Conservation (phyloP, 2,329 filamentous ascomycete genomes). For the Fusarium sterilihyphosum region DNA sequence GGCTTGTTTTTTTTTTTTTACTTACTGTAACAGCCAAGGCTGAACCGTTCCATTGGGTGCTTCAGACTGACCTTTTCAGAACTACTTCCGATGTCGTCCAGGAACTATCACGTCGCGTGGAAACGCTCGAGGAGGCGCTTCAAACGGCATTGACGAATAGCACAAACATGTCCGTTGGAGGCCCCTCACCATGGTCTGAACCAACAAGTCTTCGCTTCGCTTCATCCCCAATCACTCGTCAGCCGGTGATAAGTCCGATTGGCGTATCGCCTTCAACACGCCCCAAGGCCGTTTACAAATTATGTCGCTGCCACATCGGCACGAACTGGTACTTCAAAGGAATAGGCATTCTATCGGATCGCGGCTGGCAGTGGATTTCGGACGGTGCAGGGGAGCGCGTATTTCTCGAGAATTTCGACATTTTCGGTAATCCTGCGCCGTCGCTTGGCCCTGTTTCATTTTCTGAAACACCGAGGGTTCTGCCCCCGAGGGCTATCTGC, state of each 20-base stretch:
- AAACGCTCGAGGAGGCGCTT: constrained; percentile 31
- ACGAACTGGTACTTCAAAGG: constrained; percentile 36
- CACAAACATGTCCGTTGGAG: neutral
- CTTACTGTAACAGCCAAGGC: neutral
- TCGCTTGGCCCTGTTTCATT: neutral
- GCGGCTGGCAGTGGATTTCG: constrained; percentile 31
- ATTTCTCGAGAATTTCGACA: constrained; percentile 30
- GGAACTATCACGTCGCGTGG: constrained; percentile 32
- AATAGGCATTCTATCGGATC: constrained; percentile 24
- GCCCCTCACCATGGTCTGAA: constrained; percentile 15
- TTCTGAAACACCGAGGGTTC: constrained; percentile 8
- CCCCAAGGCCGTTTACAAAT: constrained; percentile 8
- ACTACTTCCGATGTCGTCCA: constrained; percentile 30
- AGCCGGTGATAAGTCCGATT: constrained; percentile 3
- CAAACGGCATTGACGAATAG: constrained; percentile 9
- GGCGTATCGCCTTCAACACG: neutral
- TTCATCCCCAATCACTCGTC: neutral
- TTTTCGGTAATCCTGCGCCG: constrained; percentile 14
- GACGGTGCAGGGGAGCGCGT: constrained; percentile 31
- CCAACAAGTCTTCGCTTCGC: constrained; percentile 4
- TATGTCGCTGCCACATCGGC: constrained; percentile 22
- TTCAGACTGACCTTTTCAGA: constrained; percentile 8
- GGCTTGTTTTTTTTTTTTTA: neutral
- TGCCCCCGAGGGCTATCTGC: neutral
- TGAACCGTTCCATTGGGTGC: neutral